phyloP scores from a whole-genome alignment of 139 green algal species.

The Astrephomene gubernaculifera region DNA sequence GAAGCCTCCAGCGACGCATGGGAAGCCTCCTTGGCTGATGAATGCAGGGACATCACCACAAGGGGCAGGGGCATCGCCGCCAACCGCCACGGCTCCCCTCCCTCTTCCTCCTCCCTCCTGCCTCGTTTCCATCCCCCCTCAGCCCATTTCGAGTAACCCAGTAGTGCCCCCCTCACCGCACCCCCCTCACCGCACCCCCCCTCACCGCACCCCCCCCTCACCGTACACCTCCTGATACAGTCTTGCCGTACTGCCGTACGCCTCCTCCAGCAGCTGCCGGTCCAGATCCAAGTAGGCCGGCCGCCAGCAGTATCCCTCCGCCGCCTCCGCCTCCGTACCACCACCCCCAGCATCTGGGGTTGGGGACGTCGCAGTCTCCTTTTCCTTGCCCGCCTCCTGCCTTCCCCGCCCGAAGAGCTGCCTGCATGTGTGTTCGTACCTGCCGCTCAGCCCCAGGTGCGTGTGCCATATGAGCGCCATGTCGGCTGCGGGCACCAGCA shows the following conservation, averaged over 20 bases:
- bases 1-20: too few relatives aligned
- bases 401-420: background rate
- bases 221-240: conserved; percentile 19
- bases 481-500: conserved; percentile 36
- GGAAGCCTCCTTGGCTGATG: too few relatives aligned
- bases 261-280: background rate
- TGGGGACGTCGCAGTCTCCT: too few relatives aligned
- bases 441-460: conserved; percentile 1
- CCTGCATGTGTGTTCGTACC: background rate
- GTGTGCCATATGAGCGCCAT: conserved; percentile 41
- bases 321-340: too few relatives aligned
- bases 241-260: conserved; percentile 10
- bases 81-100: background rate
- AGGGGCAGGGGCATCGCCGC: too few relatives aligned
- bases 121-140: too few relatives aligned
- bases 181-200: background rate
- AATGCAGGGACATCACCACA: too few relatives aligned
- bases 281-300: conserved; percentile 14
- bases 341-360: too few relatives aligned
- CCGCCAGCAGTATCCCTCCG: background rate
- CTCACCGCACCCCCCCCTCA: background rate
- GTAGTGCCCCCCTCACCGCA: background rate
- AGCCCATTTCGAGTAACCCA: too few relatives aligned
- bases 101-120: too few relatives aligned
- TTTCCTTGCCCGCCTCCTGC: too few relatives aligned